Conservation (phyloP, 2,329 filamentous ascomycete species). For the Colletotrichum truncatum region DNA sequence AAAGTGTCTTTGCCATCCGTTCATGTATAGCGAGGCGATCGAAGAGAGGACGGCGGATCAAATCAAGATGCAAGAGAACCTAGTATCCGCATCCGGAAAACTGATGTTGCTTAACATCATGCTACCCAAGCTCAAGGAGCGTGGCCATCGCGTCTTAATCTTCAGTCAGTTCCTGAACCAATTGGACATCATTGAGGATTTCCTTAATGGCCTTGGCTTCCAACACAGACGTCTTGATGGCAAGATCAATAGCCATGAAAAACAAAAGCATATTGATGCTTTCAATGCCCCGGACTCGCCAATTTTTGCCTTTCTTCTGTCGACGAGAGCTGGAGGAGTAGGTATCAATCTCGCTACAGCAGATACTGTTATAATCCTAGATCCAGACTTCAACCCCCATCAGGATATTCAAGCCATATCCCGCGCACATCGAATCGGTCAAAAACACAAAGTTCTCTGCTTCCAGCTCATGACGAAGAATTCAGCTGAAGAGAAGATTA, state of each 20-base stretch:
- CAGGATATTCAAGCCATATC: slow-evolving; percentile 97
- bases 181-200: slow-evolving; percentile 92
- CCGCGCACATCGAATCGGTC: slow-evolving; percentile 93
- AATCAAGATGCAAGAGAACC: slow-evolving; percentile 75
- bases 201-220: slow-evolving; percentile 79
- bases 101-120: slow-evolving; percentile 85
- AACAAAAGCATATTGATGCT: slow-evolving; percentile 92
- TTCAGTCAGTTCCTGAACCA: slow-evolving; percentile 96
- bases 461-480: slow-evolving; percentile 93
- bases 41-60: slow-evolving; percentile 79
- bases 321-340: slow-evolving; percentile 93
- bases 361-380: slow-evolving; percentile 97
- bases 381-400: slow-evolving; percentile 97
- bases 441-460: slow-evolving; percentile 94
- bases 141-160: slow-evolving; percentile 89
- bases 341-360: slow-evolving; percentile 98
- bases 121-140: slow-evolving; percentile 84
- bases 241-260: slow-evolving; percentile 80
- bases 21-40: slow-evolving; percentile 89
- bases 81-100: slow-evolving; percentile 92
- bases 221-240: slow-evolving; percentile 86
- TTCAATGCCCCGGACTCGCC: slow-evolving; percentile 88
- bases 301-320: slow-evolving; percentile 90
- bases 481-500: slow-evolving; percentile 93
- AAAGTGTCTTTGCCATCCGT: slow-evolving; percentile 95